Evolutionary conservation across 345 rosid genomes (phyloP).

Genomic region (Acer campestre): DNA sequence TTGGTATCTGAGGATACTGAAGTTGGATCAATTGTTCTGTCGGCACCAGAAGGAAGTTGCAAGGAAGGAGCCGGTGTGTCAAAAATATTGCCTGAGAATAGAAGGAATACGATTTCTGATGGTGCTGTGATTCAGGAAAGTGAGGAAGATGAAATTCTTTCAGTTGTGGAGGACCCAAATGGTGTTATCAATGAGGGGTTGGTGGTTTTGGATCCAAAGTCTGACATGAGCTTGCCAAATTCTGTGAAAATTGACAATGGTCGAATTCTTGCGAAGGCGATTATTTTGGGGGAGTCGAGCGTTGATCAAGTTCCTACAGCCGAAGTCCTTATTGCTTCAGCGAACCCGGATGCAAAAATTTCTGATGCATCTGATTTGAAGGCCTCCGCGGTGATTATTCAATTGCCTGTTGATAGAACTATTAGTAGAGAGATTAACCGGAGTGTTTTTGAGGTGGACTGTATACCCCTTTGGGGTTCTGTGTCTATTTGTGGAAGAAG

Average conservation of each 20-base stretch:
- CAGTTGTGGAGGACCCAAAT: conserved; percentile 50
- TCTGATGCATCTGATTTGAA: conserved; percentile 39
- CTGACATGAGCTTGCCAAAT: conserved; percentile 56
- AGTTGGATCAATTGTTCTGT: conserved; percentile 25
- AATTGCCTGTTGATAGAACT: conserved; percentile 58
- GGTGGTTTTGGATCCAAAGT: conserved; percentile 52
- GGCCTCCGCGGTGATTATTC: conserved; percentile 64
- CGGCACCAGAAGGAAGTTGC: conserved; percentile 25
- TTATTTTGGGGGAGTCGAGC: conserved; percentile 59
- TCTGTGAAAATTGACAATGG: conserved; percentile 45
- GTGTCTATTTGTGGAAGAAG: conserved; percentile 76
- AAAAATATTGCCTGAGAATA: conserved; percentile 37
- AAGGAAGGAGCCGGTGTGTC: conserved; percentile 30
- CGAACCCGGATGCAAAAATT: conserved; percentile 44
- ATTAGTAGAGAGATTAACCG: conserved; percentile 49
- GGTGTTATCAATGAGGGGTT: conserved; percentile 55
- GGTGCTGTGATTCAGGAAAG: conserved; percentile 52
- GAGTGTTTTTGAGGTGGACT: conserved; percentile 82
- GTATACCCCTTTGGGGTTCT: conserved; percentile 86
- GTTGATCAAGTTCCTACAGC: conserved; percentile 65
- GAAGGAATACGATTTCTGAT: conserved; percentile 29
- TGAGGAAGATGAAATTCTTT: conserved; percentile 56
- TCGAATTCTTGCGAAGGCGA: conserved; percentile 60
- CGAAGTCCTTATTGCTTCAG: conserved; percentile 56
- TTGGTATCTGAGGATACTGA: conserved; percentile 29